Conservation (phyloP, 1,284 basidiomycete genomes). For the Melampsora larici-populina region DNA sequence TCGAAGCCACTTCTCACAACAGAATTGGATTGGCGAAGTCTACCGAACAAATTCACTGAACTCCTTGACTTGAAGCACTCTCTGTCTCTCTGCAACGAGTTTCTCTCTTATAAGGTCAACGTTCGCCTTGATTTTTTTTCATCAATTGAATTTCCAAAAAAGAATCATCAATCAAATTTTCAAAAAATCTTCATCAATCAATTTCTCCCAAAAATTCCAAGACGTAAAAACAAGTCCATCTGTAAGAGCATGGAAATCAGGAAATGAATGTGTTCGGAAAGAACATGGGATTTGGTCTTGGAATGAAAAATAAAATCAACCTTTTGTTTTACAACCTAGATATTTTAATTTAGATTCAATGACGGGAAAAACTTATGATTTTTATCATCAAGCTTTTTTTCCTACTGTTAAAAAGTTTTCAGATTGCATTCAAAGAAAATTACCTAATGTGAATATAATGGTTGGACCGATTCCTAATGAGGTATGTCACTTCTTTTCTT, state of each 20-base stretch:
- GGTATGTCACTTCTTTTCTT: conserved; percentile 57
- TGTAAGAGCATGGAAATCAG: conserved; percentile 66
- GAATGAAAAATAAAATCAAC: conserved; percentile 66
- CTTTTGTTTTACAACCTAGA: conserved; percentile 74
- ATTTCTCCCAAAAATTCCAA: too few species aligned
- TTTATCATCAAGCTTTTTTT: conserved; percentile 66
- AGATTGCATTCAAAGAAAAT: conserved; percentile 59
- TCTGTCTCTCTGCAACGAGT: too few species aligned
- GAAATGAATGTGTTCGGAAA: conserved; percentile 73
- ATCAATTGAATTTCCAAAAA: too few species aligned
- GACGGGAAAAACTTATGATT: conserved; percentile 62
- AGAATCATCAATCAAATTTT: too few species aligned
- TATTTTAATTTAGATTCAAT: conserved; percentile 74
- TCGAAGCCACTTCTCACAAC: too few species aligned
- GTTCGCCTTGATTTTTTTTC: too few species aligned
- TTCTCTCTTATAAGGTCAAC: too few species aligned
- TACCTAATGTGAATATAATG: conserved; percentile 62
- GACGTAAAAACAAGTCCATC: too few species aligned
- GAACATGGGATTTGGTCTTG: conserved; percentile 92
- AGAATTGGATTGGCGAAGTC: too few species aligned
- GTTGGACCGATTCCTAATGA: conserved; percentile 87
- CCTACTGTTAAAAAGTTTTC: conserved; percentile 75
- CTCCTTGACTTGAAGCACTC: too few species aligned
- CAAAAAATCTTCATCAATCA: too few species aligned
- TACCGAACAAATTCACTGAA: too few species aligned